Conservation (phyloP, 495 filamentous ascomycete species). For the Penicillium salamii region DNA sequence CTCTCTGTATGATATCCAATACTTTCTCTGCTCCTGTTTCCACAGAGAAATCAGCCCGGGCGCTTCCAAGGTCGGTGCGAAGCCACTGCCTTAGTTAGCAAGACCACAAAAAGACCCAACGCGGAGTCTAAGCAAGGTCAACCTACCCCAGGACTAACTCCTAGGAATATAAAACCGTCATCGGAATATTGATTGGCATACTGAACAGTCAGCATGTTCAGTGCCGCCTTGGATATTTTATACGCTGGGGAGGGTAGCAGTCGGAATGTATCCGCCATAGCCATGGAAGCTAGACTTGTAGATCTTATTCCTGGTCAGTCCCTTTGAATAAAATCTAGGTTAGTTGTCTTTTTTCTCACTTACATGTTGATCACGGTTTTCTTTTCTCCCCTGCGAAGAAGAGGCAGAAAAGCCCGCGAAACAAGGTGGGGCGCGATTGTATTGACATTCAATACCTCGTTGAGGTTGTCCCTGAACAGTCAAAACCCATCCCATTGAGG, state of each 20-base stretch:
- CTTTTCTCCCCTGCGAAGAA: slow-evolving; percentile 39
- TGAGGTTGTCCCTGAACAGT: slow-evolving; percentile 30
- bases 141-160: slow-evolving; percentile 47
- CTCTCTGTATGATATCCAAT: slow-evolving; percentile 42
- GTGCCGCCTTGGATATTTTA: slow-evolving; percentile 50
- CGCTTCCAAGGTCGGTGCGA: slow-evolving; percentile 45
- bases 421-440: slow-evolving; percentile 42
- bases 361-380: slow-evolving; percentile 51
- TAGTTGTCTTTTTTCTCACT: slow-evolving; percentile 6
- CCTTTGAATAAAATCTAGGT: background rate
- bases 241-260: slow-evolving; percentile 39
- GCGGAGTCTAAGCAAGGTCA: background rate
- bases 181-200: slow-evolving; percentile 39
- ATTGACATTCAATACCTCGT: slow-evolving; percentile 41
- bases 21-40: slow-evolving; percentile 42
- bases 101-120: slow-evolving; percentile 29
- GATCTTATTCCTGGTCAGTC: slow-evolving; percentile 18
- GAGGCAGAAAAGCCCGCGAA: slow-evolving; percentile 43
- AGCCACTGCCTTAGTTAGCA: slow-evolving; percentile 40
- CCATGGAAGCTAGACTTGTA: slow-evolving; percentile 44
- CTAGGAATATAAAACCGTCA: slow-evolving; percentile 44
- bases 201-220: slow-evolving; percentile 50
- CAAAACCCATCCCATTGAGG: background rate
- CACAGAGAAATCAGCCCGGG: slow-evolving; percentile 41
- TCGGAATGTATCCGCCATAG: slow-evolving; percentile 16